phyloP scores from a whole-genome alignment of 2,329 filamentous ascomycete genomes.

The Venturia aucupariae region DNA sequence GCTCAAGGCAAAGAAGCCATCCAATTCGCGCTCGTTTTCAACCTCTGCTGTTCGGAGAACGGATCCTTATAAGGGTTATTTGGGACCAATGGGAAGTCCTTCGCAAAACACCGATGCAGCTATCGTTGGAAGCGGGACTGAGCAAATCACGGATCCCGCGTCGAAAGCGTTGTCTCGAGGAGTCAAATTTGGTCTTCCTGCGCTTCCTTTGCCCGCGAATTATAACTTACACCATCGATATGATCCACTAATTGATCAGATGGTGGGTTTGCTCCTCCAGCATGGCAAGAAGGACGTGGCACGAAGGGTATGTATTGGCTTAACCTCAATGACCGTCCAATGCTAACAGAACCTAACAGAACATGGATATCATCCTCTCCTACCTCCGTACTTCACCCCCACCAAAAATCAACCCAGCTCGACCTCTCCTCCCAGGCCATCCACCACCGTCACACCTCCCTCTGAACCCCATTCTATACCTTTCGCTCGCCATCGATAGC shows the following conservation, averaged over 20 bases:
- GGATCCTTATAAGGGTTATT: constrained; percentile 25
- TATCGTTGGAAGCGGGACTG: constrained; percentile 18
- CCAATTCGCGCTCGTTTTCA: constrained; percentile 47
- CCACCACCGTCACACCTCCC: constrained; percentile 73
- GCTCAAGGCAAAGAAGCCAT: constrained; percentile 35
- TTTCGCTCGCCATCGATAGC: constrained; percentile 84
- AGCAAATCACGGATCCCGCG: neutral
- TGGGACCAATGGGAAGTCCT: constrained; percentile 21
- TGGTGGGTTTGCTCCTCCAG: constrained; percentile 84
- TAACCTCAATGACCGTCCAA: neutral
- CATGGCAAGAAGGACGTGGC: constrained; percentile 84
- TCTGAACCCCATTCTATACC: constrained; percentile 80
- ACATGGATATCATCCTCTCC: constrained; percentile 76
- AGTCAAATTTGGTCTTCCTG: constrained; percentile 71
- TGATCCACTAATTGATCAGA: constrained; percentile 72
- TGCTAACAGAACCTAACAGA: constrained; percentile 41
- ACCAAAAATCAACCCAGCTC: constrained; percentile 62
- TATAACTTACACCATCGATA: constrained; percentile 70
- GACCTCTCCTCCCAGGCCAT: constrained; percentile 64
- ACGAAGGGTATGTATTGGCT: constrained; percentile 58
- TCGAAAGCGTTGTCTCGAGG: constrained; percentile 30
- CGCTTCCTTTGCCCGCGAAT: constrained; percentile 53
- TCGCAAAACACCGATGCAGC: constrained; percentile 18
- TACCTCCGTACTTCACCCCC: constrained; percentile 75
- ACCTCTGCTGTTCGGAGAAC: constrained; percentile 38